These are phyloP conservation scores for Botrytis pseudocinerea DNA, from an alignment of 2,329 filamentous ascomycete species.

Conservation along the genomic window DNA sequence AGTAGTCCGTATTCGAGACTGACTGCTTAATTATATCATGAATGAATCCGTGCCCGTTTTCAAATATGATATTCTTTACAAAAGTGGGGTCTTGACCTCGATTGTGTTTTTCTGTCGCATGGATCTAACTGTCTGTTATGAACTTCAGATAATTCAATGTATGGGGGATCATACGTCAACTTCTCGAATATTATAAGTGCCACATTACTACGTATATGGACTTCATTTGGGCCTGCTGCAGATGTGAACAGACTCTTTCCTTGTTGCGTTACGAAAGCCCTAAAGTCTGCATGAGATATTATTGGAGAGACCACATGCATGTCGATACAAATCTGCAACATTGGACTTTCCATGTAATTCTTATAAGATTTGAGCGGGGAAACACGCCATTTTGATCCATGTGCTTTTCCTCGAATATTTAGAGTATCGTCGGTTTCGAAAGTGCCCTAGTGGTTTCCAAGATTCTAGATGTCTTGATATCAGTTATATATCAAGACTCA, in stretches of 20 bases:
- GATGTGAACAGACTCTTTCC: not conserved
- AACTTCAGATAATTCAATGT: not conserved
- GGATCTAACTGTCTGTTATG: not conserved
- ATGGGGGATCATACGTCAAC: not conserved
- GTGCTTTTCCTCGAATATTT: not conserved
- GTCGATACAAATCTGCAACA: not conserved
- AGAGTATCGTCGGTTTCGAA: not conserved
- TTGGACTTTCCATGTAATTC: not conserved
- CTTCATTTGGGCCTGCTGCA: conserved; percentile 6
- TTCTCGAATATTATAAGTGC: not conserved
- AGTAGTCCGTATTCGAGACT: not conserved
- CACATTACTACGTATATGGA: not conserved
- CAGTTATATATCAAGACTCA: not conserved
- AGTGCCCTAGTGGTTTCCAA: not conserved
- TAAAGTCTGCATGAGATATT: not conserved
- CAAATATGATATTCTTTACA: conserved; percentile 3
- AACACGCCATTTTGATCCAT: not conserved
- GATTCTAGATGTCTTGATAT: not conserved
- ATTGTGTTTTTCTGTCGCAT: not conserved
- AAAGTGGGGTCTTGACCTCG: conserved; percentile 1
- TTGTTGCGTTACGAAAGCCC: not conserved
- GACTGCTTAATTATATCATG: conserved; percentile 16
- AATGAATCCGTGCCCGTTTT: conserved; percentile 7
- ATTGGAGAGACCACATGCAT: not conserved
- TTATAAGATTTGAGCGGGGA: not conserved